These are phyloP conservation scores for Gentiana straminea DNA, from an alignment of 257 asterid genomes.

Conservation along the genomic window DNA sequence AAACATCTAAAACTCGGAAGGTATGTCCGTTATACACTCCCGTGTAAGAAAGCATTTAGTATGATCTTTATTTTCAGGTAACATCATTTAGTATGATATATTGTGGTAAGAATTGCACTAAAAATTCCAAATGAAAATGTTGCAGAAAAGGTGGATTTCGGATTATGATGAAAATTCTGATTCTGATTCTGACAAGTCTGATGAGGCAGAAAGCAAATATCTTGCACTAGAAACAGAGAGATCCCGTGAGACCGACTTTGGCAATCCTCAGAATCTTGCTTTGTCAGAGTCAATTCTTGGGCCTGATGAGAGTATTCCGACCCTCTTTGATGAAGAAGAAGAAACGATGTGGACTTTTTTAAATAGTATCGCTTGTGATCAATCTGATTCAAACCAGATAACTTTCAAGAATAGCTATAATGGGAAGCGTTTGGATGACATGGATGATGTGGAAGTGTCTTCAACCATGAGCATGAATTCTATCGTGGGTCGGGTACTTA, in stretches of 20 bases:
- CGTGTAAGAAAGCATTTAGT: not conserved
- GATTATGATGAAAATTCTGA: slow-evolving; percentile 28
- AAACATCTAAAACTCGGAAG: slow-evolving; percentile 30
- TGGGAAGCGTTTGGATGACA: slow-evolving; percentile 37
- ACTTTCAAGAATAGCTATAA: slow-evolving; percentile 20
- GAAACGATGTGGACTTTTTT: slow-evolving; percentile 62
- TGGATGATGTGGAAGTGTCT: slow-evolving; percentile 71
- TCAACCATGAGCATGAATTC: slow-evolving; percentile 86
- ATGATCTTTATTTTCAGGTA: not conserved
- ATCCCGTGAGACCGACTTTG: slow-evolving; percentile 27
- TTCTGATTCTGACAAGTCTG: slow-evolving; percentile 61
- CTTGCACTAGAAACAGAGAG: slow-evolving; percentile 38
- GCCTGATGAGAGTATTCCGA: slow-evolving; percentile 31
- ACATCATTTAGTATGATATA: too few species aligned
- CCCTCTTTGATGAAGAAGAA: slow-evolving; percentile 46
- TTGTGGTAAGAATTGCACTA: too few species aligned
- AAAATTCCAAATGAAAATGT: too few species aligned
- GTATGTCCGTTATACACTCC: slow-evolving; percentile 15
- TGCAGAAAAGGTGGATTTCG: slow-evolving; percentile 29
- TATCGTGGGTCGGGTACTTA: slow-evolving; percentile 61
- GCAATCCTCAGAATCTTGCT: slow-evolving; percentile 32
- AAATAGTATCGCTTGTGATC: slow-evolving; percentile 42
- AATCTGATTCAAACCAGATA: slow-evolving; percentile 14
- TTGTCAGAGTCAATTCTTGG: slow-evolving; percentile 28
- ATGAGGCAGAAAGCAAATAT: slow-evolving; percentile 83